Percentiles rank a stretch among this genome's conserved stretches.
phyloP scores from a whole-genome alignment of 495 filamentous ascomycete species.

The Penicillium macrosclerotiorum region DNA sequence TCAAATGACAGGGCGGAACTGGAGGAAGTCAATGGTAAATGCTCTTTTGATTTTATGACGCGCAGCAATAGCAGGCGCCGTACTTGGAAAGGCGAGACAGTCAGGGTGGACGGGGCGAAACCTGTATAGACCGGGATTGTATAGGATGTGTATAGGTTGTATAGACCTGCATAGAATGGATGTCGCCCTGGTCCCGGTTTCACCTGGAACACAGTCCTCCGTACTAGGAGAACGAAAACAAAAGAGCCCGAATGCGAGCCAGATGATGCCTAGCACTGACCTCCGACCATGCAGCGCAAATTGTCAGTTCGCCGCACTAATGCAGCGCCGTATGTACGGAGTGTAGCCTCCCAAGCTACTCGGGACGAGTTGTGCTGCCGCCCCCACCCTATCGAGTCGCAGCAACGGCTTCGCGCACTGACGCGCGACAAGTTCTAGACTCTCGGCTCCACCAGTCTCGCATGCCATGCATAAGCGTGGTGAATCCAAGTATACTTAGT shows the following conservation, averaged over 20 bases:
- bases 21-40: too few species aligned
- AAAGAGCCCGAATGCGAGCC: constrained; percentile 2
- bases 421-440: constrained; percentile 26
- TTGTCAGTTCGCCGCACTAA: constrained; percentile 32
- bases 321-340: constrained; percentile 21
- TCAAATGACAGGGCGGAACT: constrained; percentile 15
- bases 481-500: constrained; percentile 4
- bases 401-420: constrained; percentile 23
- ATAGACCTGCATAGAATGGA: too few species aligned
- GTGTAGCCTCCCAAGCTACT: constrained; percentile 16
- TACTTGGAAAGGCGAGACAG: too few species aligned
- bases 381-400: constrained; percentile 17
- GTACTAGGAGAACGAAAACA: background rate
- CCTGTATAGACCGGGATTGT: too few species aligned
- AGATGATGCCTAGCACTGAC: constrained; percentile 24
- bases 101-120: too few species aligned
- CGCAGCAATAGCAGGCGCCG: too few species aligned
- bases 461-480: constrained; percentile 17
- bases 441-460: too few species aligned
- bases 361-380: constrained; percentile 16
- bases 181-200: too few species aligned
- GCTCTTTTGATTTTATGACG: too few species aligned
- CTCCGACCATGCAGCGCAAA: constrained; percentile 16
- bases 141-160: too few species aligned
- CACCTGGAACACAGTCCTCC: constrained; percentile 11